These are phyloP conservation scores for Rhinocladiella similis DNA, from an alignment of 2,329 filamentous ascomycete genomes.

Conservation along the genomic window DNA sequence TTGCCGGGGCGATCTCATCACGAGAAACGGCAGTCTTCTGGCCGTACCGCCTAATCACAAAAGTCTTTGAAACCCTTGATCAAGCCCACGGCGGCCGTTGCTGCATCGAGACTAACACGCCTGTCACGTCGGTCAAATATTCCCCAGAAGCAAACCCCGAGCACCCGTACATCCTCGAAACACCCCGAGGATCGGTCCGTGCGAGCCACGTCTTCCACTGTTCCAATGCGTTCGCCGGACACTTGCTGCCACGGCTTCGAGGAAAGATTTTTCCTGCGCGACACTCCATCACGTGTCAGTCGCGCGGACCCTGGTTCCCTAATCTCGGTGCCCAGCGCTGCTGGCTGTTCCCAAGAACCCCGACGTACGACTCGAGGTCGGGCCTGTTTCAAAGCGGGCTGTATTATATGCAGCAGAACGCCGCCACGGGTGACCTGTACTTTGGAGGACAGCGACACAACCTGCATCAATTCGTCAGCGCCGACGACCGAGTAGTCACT, in stretches of 20 bases:
- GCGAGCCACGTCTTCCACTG: constrained; percentile 42
- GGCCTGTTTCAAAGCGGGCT: constrained; percentile 21
- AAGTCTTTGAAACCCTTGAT: too few species aligned
- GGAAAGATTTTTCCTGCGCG: constrained; percentile 42
- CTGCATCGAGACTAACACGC: constrained; percentile 31
- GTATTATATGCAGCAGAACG: constrained; percentile 28
- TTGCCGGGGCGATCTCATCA: too few species aligned
- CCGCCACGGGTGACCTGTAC: constrained; percentile 18
- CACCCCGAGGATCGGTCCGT: constrained; percentile 38
- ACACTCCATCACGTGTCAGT: constrained; percentile 47
- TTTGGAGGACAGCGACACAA: constrained; percentile 23
- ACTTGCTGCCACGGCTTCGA: constrained; percentile 42
- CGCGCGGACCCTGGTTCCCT: constrained; percentile 28
- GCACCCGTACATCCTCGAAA: constrained; percentile 36
- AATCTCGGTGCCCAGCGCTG: constrained; percentile 30
- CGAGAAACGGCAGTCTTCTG: constrained; percentile 27
- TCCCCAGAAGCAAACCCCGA: constrained; percentile 1
- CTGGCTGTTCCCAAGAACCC: too few species aligned
- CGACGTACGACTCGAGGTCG: too few species aligned
- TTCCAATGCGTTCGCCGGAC: constrained; percentile 44
- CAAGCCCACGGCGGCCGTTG: too few species aligned
- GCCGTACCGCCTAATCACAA: constrained; percentile 35
- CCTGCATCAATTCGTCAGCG: constrained; percentile 32
- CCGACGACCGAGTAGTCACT: constrained; percentile 36
- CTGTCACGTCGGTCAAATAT: constrained; percentile 16